Evolutionary conservation across 768 basidiomycete species (phyloP).

Genomic region (Lactifluus piperatus): DNA sequence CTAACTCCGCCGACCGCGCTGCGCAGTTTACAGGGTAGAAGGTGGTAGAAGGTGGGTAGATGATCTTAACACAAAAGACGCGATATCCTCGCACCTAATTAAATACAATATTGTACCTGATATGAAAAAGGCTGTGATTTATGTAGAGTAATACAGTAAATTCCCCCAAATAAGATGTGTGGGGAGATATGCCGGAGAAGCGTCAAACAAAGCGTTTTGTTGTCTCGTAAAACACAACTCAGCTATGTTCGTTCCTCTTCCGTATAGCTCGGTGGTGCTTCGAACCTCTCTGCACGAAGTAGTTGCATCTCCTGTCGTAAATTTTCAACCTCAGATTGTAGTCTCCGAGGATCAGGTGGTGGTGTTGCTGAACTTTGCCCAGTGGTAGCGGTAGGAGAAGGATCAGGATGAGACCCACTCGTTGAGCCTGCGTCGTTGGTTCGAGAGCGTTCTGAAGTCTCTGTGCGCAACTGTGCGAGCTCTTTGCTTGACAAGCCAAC

Average conservation of each 20-base stretch:
- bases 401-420: neutral
- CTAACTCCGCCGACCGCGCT: too few relatives aligned
- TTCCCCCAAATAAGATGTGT: neutral
- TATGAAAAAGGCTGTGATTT: too few relatives aligned
- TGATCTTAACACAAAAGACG: neutral
- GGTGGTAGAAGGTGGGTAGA: neutral
- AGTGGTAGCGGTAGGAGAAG: neutral
- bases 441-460: neutral
- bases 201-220: neutral
- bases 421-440: neutral
- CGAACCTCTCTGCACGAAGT: slow-evolving; percentile 21
- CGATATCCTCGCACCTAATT: neutral
- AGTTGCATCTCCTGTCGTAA: slow-evolving; percentile 24
- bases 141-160: too few relatives aligned
- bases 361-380: neutral
- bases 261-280: slow-evolving; percentile 23
- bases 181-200: neutral
- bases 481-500: slow-evolving; percentile 7
- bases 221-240: too few relatives aligned
- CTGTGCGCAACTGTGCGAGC: slow-evolving; percentile 2
- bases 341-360: neutral
- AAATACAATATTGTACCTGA: neutral
- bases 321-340: slow-evolving; percentile 24
- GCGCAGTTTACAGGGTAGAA: too few relatives aligned
- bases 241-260: neutral